Base-by-base conservation (phyloP, 495 filamentous ascomycete genomes). In the Talaromyces thailandensis region DNA sequence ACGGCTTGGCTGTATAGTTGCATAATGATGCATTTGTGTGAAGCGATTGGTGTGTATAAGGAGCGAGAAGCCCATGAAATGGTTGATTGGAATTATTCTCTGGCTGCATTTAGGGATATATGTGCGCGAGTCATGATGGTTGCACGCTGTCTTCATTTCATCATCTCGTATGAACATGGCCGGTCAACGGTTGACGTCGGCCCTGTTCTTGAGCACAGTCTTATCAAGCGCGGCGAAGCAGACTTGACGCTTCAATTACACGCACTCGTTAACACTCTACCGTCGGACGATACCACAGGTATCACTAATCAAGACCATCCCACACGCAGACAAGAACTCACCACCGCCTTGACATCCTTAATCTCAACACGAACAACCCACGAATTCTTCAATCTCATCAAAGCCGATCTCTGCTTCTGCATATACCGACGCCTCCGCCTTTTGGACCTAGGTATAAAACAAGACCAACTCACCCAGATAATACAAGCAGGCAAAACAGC, bases 161-260 rank as follows among this genome's bases (percentile, higher is more conserved):
- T 71, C 62, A 66, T 73, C 25, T 69, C 68, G 29, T 77, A 75
- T 63, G 78, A 80, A 57, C 74, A 77, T 62, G 78, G 76, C 28
- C 70, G 75, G 23, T 77, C 75, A 6, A 52, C 28, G 2, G 45
- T 52, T 14, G 45, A 61, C 23, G 40, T 61, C 6, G 59, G 59
- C 14, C 43, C 59, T 11, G 40, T 61, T 11, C 59, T 40, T 2
- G 59, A 61, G 26, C 59, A 61, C 43, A 28, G 52, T 18, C 29
- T 61, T 2, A 68, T 70, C 21, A 64, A 65, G 56, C 58, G 50
- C 25, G 56, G 31, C 5, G 50, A 32, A 16, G 26, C 50, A n/a
- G 59, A 51, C 21, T 60, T 69, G n/a, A 70, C 67, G 11, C 58
- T 62, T 7, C 65, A 66, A 50, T 24, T 71, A 4, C 60, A 64